Conservation (phyloP, 2,329 filamentous ascomycete species). For the Ophiognomonia clavigignenti-juglandacearum region DNA sequence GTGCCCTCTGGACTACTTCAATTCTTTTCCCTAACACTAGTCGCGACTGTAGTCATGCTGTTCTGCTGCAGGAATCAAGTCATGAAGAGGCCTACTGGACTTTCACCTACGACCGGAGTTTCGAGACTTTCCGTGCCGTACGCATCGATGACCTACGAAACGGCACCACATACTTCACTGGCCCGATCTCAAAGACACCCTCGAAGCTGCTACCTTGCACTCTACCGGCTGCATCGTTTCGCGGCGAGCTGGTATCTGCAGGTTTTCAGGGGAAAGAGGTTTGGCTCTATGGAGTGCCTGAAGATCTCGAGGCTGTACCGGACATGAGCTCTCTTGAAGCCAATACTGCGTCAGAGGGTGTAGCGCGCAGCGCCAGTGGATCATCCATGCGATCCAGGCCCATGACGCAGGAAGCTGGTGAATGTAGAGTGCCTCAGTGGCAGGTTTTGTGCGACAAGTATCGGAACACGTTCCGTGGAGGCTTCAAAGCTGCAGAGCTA, state of each 20-base stretch:
- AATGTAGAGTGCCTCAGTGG: constrained; percentile 55
- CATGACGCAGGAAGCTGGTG: constrained; percentile 30
- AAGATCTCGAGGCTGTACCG: constrained; percentile 61
- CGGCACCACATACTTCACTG: constrained; percentile 75
- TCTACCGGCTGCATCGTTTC: constrained; percentile 62
- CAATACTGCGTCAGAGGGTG: constrained; percentile 20
- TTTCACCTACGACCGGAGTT: constrained; percentile 71
- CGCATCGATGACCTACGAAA: constrained; percentile 70
- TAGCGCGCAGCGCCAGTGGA: constrained; percentile 36
- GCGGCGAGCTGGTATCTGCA: constrained; percentile 67
- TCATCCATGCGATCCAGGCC: constrained; percentile 35
- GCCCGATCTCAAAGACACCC: constrained; percentile 51
- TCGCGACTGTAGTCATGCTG: constrained; percentile 71
- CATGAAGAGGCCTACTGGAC: constrained; percentile 68
- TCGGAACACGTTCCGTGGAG: constrained; percentile 66
- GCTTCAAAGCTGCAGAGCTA: constrained; percentile 60
- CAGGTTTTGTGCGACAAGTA: constrained; percentile 63
- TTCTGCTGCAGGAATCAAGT: constrained; percentile 57
- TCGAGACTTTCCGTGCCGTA: constrained; percentile 74
- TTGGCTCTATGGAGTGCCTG: constrained; percentile 76
- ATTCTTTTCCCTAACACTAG: constrained; percentile 81
- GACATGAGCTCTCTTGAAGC: constrained; percentile 25
- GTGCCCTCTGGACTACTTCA: constrained; percentile 78
- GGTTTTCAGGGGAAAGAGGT: constrained; percentile 69
- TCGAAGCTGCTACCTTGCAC: constrained; percentile 64